phyloP scores from a whole-genome alignment of 306 rosid species.

The Pterocarpus santalinus region DNA sequence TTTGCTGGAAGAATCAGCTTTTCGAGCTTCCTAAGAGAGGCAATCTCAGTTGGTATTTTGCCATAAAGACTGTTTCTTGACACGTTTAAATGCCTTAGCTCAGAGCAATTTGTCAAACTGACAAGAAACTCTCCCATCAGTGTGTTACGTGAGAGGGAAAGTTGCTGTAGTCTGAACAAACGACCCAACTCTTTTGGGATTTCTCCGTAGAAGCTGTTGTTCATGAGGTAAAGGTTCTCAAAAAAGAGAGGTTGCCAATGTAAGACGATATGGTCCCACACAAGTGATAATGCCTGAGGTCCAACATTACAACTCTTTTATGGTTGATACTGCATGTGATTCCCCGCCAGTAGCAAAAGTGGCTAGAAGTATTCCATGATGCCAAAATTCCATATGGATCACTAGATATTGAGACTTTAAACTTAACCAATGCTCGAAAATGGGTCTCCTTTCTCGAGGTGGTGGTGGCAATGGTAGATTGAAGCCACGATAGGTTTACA shows the following conservation, averaged over 20 bases:
- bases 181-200: conserved; percentile 2
- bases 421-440: neutral
- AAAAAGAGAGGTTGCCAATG: too few species aligned
- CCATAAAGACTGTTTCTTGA: neutral
- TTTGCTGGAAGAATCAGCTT: rapidly evolving
- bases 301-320: conserved; percentile 25
- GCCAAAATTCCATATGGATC: too few species aligned
- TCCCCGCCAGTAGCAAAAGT: too few species aligned
- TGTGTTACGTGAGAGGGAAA: neutral
- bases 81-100: neutral
- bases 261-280: too few species aligned
- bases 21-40: conserved; percentile 20
- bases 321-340: neutral
- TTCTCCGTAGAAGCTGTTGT: neutral
- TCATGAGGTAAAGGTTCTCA: neutral
- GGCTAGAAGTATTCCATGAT: too few species aligned
- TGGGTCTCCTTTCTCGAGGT: conserved; percentile 8
- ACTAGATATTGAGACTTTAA: too few species aligned
- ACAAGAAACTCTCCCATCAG: conserved; percentile 6
- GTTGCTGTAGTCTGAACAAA: neutral
- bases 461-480: neutral
- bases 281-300: neutral
- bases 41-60: conserved; percentile 13
- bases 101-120: neutral
- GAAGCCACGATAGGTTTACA: neutral